Evolutionary conservation across 2,329 filamentous ascomycete genomes (phyloP).

Genomic region (Pestalotiopsis sp.): DNA sequence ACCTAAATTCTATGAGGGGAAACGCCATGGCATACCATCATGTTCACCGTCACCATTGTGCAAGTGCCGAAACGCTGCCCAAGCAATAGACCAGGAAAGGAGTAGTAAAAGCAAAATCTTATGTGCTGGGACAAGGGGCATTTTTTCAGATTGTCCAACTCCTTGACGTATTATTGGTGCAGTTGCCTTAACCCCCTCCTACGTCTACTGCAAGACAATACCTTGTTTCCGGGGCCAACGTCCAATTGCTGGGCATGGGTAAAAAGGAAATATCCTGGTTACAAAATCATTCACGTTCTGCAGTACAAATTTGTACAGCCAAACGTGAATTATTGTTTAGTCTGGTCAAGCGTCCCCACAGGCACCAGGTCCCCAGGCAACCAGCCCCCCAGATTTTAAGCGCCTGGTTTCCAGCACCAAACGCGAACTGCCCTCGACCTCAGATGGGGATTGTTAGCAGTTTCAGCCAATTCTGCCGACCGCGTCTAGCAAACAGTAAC

Average conservation of each 20-base stretch:
- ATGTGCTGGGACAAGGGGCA: neutral
- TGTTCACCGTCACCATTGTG: neutral
- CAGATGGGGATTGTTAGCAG: neutral
- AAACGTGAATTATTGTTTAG: conserved; percentile 24
- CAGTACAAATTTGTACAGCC: conserved; percentile 22
- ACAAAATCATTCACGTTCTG: conserved; percentile 20
- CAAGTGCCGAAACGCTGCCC: neutral
- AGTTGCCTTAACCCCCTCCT: neutral
- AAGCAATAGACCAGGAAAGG: neutral
- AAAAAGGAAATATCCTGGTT: conserved; percentile 3
- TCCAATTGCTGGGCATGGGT: neutral
- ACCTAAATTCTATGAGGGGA: neutral
- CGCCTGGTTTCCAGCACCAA: neutral
- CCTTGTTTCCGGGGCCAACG: neutral
- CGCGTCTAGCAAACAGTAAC: neutral
- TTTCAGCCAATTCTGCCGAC: neutral
- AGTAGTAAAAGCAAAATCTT: neutral
- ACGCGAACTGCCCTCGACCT: neutral
- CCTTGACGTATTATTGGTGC: neutral
- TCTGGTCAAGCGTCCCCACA: conserved; percentile 4
- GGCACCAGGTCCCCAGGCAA: neutral
- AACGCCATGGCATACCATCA: neutral
- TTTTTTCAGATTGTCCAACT: neutral
- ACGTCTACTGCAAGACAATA: neutral
- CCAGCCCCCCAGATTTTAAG: neutral